Evolutionary conservation across 495 filamentous ascomycete species (phyloP).

Genomic region (Xylaria telfairii): DNA sequence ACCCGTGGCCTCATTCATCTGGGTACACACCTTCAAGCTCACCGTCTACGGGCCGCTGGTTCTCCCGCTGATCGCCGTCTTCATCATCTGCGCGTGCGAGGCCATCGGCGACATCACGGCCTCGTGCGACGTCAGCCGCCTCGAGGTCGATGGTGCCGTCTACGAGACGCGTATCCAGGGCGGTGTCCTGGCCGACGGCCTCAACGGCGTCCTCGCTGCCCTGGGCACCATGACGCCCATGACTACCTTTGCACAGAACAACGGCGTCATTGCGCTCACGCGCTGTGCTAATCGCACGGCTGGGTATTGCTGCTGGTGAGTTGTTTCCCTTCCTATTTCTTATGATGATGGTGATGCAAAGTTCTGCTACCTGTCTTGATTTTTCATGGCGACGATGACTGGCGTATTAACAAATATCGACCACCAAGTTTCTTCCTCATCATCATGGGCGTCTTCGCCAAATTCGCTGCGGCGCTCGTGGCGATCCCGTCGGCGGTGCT

Average conservation of each 20-base stretch:
- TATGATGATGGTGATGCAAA: too few relatives aligned
- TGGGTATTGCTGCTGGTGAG: slow-evolving; percentile 69
- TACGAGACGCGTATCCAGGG: slow-evolving; percentile 94
- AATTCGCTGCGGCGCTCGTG: slow-evolving; percentile 88
- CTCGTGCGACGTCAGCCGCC: slow-evolving; percentile 80
- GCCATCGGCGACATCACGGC: slow-evolving; percentile 83
- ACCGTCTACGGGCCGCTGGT: slow-evolving; percentile 83
- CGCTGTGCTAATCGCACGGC: slow-evolving; percentile 88
- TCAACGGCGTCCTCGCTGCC: slow-evolving; percentile 80
- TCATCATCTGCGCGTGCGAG: slow-evolving; percentile 88
- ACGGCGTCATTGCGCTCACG: slow-evolving; percentile 88
- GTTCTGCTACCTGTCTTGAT: neutral
- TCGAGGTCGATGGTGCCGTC: slow-evolving; percentile 77
- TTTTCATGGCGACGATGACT: neutral
- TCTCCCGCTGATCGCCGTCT: slow-evolving; percentile 82
- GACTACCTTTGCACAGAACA: slow-evolving; percentile 82
- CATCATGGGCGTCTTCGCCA: slow-evolving; percentile 88
- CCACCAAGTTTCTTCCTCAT: slow-evolving; percentile 73
- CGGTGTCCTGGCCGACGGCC: slow-evolving; percentile 82
- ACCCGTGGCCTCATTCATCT: slow-evolving; percentile 83
- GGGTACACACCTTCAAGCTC: slow-evolving; percentile 87
- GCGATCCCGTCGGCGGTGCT: slow-evolving; percentile 81
- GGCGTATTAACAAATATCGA: slow-evolving; percentile 4
- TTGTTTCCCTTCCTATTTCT: too few relatives aligned
- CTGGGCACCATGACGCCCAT: slow-evolving; percentile 87